Percentiles rank a stretch among this genome's conserved stretches.
These are phyloP conservation scores for Diophrys sp. DNA, from an alignment of 73 alveolate species.

Conservation along the genomic window DNA sequence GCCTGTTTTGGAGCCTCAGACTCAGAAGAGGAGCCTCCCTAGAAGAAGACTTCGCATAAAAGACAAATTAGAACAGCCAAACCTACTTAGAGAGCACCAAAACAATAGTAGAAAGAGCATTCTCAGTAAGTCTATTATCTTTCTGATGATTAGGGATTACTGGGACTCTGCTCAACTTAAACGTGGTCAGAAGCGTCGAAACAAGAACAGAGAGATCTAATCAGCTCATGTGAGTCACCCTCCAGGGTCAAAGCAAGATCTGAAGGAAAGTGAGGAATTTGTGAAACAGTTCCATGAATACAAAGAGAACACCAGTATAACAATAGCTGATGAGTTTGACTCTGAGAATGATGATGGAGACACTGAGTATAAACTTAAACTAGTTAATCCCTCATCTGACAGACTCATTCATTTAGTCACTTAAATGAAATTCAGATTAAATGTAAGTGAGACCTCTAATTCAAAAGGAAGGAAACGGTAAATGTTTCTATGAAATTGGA, in stretches of 20 bases:
- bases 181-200: neutral
- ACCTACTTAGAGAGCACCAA: too few relatives aligned
- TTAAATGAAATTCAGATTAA: conserved; percentile 89
- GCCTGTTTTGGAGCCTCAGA: too few relatives aligned
- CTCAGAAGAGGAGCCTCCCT: too few relatives aligned
- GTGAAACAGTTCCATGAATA: neutral
- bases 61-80: too few relatives aligned
- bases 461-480: conserved; percentile 90
- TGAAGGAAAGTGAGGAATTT: neutral
- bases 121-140: too few relatives aligned
- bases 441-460: neutral
- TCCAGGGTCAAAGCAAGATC: neutral
- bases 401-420: conserved; percentile 83
- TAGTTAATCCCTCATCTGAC: conserved; percentile 71
- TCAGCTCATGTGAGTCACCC: neutral
- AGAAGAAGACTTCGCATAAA: too few relatives aligned
- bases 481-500: conserved; percentile 91
- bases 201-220: neutral
- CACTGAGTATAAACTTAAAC: conserved; percentile 88
- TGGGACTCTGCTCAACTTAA: neutral
- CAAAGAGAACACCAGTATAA: neutral
- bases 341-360: conserved; percentile 91
- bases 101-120: too few relatives aligned
- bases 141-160: too few relatives aligned
- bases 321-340: conserved; percentile 13